Percentiles rank a stretch among this genome's conserved stretches.
phyloP scores from a whole-genome alignment of 441 rosid genomes.

The Melastoma candidum region DNA sequence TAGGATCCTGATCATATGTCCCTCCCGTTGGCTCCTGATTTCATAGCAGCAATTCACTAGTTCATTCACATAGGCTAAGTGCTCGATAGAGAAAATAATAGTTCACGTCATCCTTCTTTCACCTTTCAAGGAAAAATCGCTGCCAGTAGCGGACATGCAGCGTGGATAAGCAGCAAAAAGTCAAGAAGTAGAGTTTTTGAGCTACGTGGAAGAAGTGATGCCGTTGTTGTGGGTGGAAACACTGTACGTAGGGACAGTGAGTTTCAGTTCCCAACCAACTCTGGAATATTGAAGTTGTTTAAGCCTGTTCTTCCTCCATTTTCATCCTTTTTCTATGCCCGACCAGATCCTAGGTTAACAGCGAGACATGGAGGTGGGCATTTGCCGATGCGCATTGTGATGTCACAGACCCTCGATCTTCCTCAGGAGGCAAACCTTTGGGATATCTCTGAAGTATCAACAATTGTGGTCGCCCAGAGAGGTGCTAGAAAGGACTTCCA shows the following conservation, averaged over 20 bases:
- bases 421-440: conserved; percentile 84
- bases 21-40: too few species aligned
- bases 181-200: conserved; percentile 76
- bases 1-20: conserved; percentile 13
- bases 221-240: conserved; percentile 82
- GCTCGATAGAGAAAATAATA: not conserved
- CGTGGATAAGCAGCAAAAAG: conserved; percentile 84
- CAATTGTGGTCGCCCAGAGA: conserved; percentile 78
- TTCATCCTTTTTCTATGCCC: conserved; percentile 1
- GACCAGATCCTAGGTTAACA: conserved; percentile 71
- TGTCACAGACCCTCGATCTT: conserved; percentile 78
- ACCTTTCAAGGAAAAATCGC: conserved; percentile 72
- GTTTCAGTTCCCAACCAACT: conserved; percentile 9
- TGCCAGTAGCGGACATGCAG: conserved; percentile 80
- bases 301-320: conserved; percentile 7
- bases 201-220: conserved; percentile 84
- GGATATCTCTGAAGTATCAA: conserved; percentile 71
- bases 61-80: too few species aligned
- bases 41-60: too few species aligned
- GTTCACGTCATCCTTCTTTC: conserved; percentile 13
- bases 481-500: conserved; percentile 89
- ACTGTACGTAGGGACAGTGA: conserved; percentile 80
- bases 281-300: conserved; percentile 1
- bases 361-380: conserved; percentile 88
- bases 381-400: conserved; percentile 66